Conservation (phyloP, 306 rosid species). For the Quercus agrifolia region DNA sequence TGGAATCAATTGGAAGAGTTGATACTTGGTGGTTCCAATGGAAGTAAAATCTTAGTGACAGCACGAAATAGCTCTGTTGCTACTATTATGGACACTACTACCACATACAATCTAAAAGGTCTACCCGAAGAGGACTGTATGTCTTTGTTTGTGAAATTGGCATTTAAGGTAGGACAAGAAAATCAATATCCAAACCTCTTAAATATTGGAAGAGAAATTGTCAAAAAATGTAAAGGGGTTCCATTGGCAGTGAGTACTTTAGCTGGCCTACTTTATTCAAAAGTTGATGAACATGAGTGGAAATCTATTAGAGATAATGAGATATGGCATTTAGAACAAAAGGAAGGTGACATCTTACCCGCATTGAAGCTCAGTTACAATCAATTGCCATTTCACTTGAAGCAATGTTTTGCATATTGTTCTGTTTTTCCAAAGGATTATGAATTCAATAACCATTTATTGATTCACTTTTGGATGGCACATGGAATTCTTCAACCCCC, state of each 20-base stretch:
- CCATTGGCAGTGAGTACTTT: too few relatives aligned
- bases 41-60: too few relatives aligned
- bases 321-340: slow-evolving; percentile 17
- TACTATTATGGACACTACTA: too few relatives aligned
- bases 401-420: slow-evolving; percentile 20
- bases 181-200: too few relatives aligned
- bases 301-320: slow-evolving; percentile 2
- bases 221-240: too few relatives aligned
- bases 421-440: background rate
- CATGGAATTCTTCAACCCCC: slow-evolving; percentile 9
- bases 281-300: background rate
- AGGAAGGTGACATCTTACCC: background rate
- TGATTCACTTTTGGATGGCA: slow-evolving; percentile 23
- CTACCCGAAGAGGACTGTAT: too few relatives aligned
- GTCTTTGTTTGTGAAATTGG: too few relatives aligned
- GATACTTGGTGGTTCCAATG: rapidly evolving
- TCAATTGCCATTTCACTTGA: slow-evolving; percentile 19
- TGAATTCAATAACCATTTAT: rapidly evolving
- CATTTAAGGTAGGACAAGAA: too few relatives aligned
- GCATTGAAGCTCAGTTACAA: slow-evolving; percentile 22
- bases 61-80: too few relatives aligned
- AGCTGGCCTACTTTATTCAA: background rate
- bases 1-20: too few relatives aligned
- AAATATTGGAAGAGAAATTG: too few relatives aligned
- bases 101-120: too few relatives aligned